Base-by-base conservation (phyloP, 2,329 filamentous ascomycete genomes). In the Rhynchosporium graminicola region DNA sequence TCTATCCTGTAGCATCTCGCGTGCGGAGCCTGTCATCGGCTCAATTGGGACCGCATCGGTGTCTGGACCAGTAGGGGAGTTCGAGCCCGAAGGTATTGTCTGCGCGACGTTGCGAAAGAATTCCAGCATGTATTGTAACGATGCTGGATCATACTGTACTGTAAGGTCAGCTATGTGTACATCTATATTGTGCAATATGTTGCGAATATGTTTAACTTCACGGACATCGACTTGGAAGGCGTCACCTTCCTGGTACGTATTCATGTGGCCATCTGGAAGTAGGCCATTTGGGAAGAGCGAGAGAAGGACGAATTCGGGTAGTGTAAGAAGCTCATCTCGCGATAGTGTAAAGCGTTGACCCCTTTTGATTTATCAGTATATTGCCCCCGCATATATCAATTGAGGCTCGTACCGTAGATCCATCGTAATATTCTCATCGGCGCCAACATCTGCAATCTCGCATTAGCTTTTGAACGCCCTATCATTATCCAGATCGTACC, bases 221-320 rank as follows among this genome's bases (percentile, higher is more conserved):
- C 92, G 82, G 83, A 99, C 95, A 83, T 99, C 95, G 74, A 99
- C 94, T 76, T 95, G 92, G 71, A 98, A 96, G 65, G 96, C 90
- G 76, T 98, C 94, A 69, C 90, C 90, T 71, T 98, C 95, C 67
- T 92, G 86, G 76, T 94, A 96, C 58, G 91, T 90, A 74, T 91
- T 95, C 87, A 96, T 91, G 74, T 98, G 94, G 15, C 94, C 93
- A 76, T 99, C 95, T 4, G 95, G 95, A 66, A 99, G 92, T 29
- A 99, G 83, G n/a, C 95, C 95, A 75, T 99, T 99, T 45, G 95
- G 95, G 72, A 99, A 99, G 46, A 99, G 83, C n/a, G 95, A 99
- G 46, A 99, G 82, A 50, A 99, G 84, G 51, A 99, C 95, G 73
- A 99, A 99, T 80, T 99, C 95, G 59, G 95, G 95, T 55, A 99